A percentile compares a stretch with the other conserved stretches of the same genome.
Evolutionary conservation across 148 eudicot species (phyloP).

Genomic region (Rhododendron vialii): DNA sequence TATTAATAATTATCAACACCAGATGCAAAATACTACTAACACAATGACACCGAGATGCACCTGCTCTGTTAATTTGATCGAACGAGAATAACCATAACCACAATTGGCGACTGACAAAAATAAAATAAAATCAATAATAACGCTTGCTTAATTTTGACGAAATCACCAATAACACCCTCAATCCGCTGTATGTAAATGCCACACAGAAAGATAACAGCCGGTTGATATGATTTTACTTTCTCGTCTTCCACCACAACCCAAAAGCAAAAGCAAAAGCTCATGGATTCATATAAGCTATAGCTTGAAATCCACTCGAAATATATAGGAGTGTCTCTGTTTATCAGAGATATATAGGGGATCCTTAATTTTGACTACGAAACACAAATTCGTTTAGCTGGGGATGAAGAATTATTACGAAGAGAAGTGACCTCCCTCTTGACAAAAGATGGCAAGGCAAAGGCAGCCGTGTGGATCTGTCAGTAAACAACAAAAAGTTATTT

Average conservation of each 20-base stretch:
- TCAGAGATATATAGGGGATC: neutral
- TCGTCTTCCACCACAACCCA: neutral
- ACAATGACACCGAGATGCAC: neutral
- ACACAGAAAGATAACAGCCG: neutral
- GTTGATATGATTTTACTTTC: neutral
- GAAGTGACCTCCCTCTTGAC: slow-evolving; percentile 60
- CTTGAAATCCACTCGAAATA: neutral
- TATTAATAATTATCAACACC: neutral
- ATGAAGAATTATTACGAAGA: slow-evolving; percentile 28
- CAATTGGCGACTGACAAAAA: neutral
- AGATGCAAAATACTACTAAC: neutral
- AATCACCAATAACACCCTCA: neutral
- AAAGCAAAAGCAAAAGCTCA: neutral
- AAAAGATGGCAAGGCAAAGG: slow-evolving; percentile 84
- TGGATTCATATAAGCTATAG: neutral
- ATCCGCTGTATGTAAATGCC: neutral
- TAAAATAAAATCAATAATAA: neutral
- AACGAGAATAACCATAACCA: neutral
- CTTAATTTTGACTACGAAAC: neutral
- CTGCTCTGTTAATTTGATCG: neutral
- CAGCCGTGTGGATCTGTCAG: slow-evolving; percentile 75
- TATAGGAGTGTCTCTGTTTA: neutral
- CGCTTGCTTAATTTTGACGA: neutral
- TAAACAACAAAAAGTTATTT: neutral
- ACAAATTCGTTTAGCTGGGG: neutral